A percentile compares a stretch with the other conserved stretches of the same genome.
Evolutionary conservation across 169 alveolate species (phyloP).

Genomic region (Babesia microti): DNA sequence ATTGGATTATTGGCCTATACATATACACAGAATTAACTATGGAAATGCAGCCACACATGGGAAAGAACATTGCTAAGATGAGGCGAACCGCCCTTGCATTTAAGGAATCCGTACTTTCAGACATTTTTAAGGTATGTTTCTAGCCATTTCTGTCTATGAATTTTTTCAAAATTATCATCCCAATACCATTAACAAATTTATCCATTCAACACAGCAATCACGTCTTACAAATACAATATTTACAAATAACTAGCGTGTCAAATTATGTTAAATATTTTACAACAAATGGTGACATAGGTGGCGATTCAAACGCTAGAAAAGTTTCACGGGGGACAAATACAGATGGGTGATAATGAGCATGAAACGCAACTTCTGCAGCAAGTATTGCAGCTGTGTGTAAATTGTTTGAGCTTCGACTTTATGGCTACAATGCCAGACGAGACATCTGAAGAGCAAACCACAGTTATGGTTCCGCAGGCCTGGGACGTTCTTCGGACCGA

Average conservation of each 20-base stretch:
- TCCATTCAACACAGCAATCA: neutral
- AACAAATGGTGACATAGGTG: no score
- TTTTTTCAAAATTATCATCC: constrained; percentile 26
- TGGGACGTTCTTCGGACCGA: constrained; percentile 79
- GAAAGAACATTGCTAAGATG: constrained; percentile 69
- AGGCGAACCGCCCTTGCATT: constrained; percentile 84
- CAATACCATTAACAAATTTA: constrained; percentile 26
- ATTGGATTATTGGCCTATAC: constrained; percentile 85
- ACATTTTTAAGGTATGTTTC: constrained; percentile 68
- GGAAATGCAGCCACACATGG: constrained; percentile 72
- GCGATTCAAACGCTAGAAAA: constrained; percentile 45
- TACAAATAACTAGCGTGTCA: no score
- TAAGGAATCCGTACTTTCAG: constrained; percentile 80
- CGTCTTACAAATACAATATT: neutral
- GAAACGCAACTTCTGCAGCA: constrained; percentile 68
- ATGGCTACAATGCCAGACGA: constrained; percentile 89
- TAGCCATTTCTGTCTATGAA: constrained; percentile 36
- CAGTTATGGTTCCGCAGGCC: constrained; percentile 84
- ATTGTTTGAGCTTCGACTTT: constrained; percentile 82
- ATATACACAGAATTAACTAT: constrained; percentile 77
- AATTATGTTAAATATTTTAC: no score
- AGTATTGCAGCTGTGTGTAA: constrained; percentile 76
- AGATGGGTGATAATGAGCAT: constrained; percentile 50
- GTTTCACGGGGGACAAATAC: constrained; percentile 57
- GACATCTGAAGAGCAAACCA: constrained; percentile 83